Percentiles rank a stretch among this genome's conserved stretches.
phyloP scores from a whole-genome alignment of 164 flowering plant genomes.

The Nymphaea thermarum region DNA sequence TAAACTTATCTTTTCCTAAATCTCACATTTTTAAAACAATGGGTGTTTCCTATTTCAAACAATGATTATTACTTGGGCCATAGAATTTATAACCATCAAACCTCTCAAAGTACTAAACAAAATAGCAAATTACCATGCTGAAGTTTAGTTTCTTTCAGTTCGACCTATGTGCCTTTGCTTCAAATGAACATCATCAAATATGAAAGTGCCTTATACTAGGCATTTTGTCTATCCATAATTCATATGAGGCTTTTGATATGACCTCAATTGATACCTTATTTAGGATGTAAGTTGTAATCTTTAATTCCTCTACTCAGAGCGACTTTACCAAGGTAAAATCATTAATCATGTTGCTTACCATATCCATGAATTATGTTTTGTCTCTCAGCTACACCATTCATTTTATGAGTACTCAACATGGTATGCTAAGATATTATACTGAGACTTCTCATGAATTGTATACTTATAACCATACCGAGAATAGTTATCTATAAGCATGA shows the following conservation, averaged over 20 bases:
- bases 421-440: conserved; percentile 2
- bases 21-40: not conserved
- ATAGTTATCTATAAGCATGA: not conserved
- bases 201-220: conserved; percentile 4
- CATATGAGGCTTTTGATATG: conserved; percentile 1
- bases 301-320: not conserved
- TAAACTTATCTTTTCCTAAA: no score
- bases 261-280: conserved; percentile 3
- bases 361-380: no score
- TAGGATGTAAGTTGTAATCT: not conserved
- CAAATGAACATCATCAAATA: not conserved
- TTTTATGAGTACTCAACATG: not conserved
- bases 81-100: not conserved
- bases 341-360: conserved; percentile 3
- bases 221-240: conserved; percentile 1
- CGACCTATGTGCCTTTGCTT: not conserved
- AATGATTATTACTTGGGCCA: not conserved
- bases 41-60: not conserved
- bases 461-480: no score
- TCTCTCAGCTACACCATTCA: conserved; percentile 2
- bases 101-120: conserved; percentile 2
- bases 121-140: not conserved
- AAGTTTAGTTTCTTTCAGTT: not conserved
- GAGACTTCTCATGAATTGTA: no score
- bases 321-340: conserved; percentile 1